Evolutionary conservation across 2,329 filamentous ascomycete genomes (phyloP).

Genomic region (Diaporthe sp.): DNA sequence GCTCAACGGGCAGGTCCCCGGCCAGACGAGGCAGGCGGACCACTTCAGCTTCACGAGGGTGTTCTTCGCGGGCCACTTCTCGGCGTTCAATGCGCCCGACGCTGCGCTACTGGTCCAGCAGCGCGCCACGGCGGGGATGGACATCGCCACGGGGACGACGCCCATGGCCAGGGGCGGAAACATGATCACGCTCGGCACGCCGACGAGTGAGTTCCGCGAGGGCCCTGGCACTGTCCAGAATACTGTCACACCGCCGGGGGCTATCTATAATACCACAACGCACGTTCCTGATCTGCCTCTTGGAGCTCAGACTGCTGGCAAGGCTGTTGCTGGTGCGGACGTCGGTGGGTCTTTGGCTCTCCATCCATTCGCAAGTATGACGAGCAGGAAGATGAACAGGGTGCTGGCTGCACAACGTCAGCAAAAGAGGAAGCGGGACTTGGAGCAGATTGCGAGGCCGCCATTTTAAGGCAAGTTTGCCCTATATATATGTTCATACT

Average conservation of each 20-base stretch:
- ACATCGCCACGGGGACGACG: slow-evolving; percentile 54
- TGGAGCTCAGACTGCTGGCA: neutral
- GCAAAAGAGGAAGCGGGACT: neutral
- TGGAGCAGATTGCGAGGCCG: neutral
- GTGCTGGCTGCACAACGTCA: slow-evolving; percentile 3
- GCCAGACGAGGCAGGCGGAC: slow-evolving; percentile 72
- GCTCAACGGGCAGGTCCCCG: slow-evolving; percentile 65
- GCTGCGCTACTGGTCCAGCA: slow-evolving; percentile 58
- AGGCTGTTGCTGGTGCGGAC: neutral
- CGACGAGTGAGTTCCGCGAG: slow-evolving; percentile 16
- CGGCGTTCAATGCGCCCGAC: slow-evolving; percentile 58
- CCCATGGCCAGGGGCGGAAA: neutral
- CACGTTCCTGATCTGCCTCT: neutral
- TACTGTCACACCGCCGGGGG: neutral
- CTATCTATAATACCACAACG: neutral
- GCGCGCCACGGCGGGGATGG: slow-evolving; percentile 58
- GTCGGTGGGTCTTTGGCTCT: neutral
- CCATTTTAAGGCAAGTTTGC: neutral
- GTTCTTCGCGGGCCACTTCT: slow-evolving; percentile 65
- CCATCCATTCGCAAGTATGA: slow-evolving; percentile 8
- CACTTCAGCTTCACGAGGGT: slow-evolving; percentile 69
- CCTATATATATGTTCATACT: neutral
- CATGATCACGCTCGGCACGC: neutral
- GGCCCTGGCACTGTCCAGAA: neutral
- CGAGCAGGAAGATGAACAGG: slow-evolving; percentile 12